phyloP scores from a whole-genome alignment of 2,329 filamentous ascomycete species.

The Passalora sequoiae region DNA sequence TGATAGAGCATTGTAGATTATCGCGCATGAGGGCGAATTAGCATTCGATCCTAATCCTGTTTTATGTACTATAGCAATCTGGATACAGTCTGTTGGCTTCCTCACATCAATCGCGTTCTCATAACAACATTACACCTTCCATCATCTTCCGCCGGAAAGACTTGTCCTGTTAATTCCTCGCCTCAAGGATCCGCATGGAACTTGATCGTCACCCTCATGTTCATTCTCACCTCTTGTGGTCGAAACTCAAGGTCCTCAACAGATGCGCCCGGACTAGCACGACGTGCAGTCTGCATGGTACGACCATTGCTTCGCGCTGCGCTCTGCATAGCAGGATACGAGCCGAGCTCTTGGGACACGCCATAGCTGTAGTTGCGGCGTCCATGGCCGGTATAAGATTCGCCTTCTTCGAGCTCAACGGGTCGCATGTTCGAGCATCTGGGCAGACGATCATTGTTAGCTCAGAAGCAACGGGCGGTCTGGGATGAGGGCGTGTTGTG shows the following conservation, averaged over 20 bases:
- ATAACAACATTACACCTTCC: too few species aligned
- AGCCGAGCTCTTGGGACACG: not conserved
- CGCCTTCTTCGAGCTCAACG: conserved; percentile 17
- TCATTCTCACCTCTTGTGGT: conserved; percentile 23
- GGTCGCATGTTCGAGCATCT: conserved; percentile 17
- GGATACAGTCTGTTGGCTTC: too few species aligned
- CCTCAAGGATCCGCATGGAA: conserved; percentile 24
- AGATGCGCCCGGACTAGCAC: not conserved
- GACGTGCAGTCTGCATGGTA: not conserved
- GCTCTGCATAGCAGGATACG: not conserved
- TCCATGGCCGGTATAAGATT: conserved; percentile 1
- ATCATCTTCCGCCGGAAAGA: too few species aligned
- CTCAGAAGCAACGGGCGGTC: too few species aligned
- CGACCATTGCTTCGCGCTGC: not conserved
- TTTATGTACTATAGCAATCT: too few species aligned
- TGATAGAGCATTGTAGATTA: too few species aligned
- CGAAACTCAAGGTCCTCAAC: conserved; percentile 19
- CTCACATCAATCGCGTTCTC: too few species aligned
- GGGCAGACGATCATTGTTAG: too few species aligned
- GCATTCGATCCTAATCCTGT: too few species aligned
- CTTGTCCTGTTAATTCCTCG: too few species aligned
- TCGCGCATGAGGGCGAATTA: too few species aligned
- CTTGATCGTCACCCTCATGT: conserved; percentile 19
- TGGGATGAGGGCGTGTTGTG: too few species aligned
- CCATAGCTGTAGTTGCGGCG: conserved; percentile 1